These are phyloP conservation scores for Hypoxylon sp. DNA, from an alignment of 2,329 filamentous ascomycete species.

Conservation along the genomic window DNA sequence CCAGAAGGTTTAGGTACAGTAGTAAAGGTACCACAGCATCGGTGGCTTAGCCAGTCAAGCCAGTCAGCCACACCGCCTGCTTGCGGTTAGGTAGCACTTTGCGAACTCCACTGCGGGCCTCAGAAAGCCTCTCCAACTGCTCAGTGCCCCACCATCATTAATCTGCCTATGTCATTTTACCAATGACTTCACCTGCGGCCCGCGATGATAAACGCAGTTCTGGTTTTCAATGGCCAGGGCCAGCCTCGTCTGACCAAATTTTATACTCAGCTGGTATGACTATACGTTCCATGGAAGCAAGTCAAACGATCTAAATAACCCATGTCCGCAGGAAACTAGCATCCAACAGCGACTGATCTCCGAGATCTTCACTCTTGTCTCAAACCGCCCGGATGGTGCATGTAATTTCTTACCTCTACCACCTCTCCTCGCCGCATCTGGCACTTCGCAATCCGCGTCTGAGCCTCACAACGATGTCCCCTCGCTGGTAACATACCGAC, in stretches of 20 bases:
- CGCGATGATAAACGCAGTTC: constrained; percentile 95
- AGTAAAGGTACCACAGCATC: background rate
- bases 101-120: background rate
- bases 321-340: constrained; percentile 81
- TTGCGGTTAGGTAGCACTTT: constrained; percentile 3
- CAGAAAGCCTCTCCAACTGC: constrained; percentile 12
- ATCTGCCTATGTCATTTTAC: constrained; percentile 11
- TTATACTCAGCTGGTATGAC: constrained; percentile 89
- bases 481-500: constrained; percentile 95
- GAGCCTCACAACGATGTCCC: constrained; percentile 88
- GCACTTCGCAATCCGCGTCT: constrained; percentile 73
- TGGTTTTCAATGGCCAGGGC: constrained; percentile 98
- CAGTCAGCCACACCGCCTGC: constrained; percentile 21
- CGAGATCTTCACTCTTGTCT: constrained; percentile 96
- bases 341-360: constrained; percentile 97
- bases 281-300: constrained; percentile 2
- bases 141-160: constrained; percentile 23
- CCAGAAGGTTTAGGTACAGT: background rate
- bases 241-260: constrained; percentile 98
- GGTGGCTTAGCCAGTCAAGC: constrained; percentile 1
- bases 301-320: background rate
- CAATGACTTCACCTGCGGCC: constrained; percentile 36
- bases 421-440: constrained; percentile 72
- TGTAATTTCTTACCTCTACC: constrained; percentile 95
- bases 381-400: constrained; percentile 88